These are phyloP conservation scores for Daldinia bambusicola DNA, from an alignment of 495 filamentous ascomycete genomes.

Conservation along the genomic window DNA sequence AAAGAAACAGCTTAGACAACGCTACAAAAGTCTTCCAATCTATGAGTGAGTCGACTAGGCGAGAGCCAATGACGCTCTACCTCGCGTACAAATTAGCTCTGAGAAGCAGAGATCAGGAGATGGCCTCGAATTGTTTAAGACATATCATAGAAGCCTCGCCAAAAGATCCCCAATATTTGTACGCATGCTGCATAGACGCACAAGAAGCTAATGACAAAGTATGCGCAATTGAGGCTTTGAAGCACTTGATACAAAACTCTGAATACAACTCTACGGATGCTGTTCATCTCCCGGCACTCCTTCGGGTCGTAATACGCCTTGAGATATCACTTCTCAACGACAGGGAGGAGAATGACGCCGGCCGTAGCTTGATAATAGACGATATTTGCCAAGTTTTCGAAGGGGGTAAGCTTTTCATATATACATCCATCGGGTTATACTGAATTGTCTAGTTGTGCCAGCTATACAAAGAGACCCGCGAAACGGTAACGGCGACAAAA, in stretches of 20 bases:
- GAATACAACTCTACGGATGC: slow-evolving; percentile 60
- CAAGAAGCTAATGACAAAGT: slow-evolving; percentile 69
- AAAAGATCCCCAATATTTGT: slow-evolving; percentile 69
- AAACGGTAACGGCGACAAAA: slow-evolving; percentile 44
- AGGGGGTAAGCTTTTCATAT: slow-evolving; percentile 59
- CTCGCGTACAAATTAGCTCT: slow-evolving; percentile 80
- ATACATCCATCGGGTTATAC: slow-evolving; percentile 2
- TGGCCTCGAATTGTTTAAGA: slow-evolving; percentile 57
- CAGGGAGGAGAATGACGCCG: slow-evolving; percentile 35
- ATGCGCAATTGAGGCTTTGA: slow-evolving; percentile 67
- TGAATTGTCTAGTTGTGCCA: slow-evolving; percentile 54
- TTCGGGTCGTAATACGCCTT: slow-evolving; percentile 71
- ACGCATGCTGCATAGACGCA: slow-evolving; percentile 81
- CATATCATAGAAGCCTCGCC: slow-evolving; percentile 38
- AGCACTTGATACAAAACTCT: slow-evolving; percentile 66
- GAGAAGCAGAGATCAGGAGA: slow-evolving; percentile 62
- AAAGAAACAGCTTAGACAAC: slow-evolving; percentile 60
- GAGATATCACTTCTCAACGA: slow-evolving; percentile 64
- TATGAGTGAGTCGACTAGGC: slow-evolving; percentile 67
- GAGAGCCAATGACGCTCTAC: slow-evolving; percentile 73
- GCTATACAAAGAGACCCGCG: slow-evolving; percentile 57
- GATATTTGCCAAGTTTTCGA: slow-evolving; percentile 73
- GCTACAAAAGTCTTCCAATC: slow-evolving; percentile 66
- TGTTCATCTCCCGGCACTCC: slow-evolving; percentile 72
- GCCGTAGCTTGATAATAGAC: slow-evolving; percentile 47